Evolutionary conservation across 192 early-diverging fungal species (phyloP), one percentile per base, ranked within the genome.

Genomic region (Dissophora globulifera): DNA sequence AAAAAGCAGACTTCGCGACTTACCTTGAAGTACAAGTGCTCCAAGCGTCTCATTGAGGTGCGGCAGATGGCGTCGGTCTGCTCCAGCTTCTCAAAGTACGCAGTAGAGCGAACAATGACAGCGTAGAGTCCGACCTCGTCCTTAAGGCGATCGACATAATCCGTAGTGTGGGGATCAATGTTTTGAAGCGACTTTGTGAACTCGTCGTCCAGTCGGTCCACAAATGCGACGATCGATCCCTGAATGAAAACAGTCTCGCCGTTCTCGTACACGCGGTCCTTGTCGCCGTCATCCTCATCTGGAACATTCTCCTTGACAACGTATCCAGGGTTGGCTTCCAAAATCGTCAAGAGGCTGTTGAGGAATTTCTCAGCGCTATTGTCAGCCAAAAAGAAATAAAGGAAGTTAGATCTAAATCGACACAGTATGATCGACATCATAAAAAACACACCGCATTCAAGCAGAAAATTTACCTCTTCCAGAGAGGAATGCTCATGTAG

Each of bases 181-280:
- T 90, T 89, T 78, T 96, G 96, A 43, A 99, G 87, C 26, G 95
- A 93, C 81, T 93, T 93, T 65, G 88, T 93, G 82, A 98, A 99
- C 83, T 99, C 98, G 58, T 98, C 96, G 82, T 98, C 95, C 41
- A 98, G 82, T 27, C 97, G 91, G 64, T 99, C 98, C 30, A 98
- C 83, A 49, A 94, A 91, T 42, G 93, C 86, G 50, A 92, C 83
- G 53, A 98, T 83, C 38, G 92, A 94, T 55, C 96, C 98, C 49
- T 90, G 93, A 58, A 98, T 79, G 13, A 71, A 69, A 16, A 92
- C 79, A 19, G 72, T 56, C 50, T 88, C 63, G 22, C 85, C 91
- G 41, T 79, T 70, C 26, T 83, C 79, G 49, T 82, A 78, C 23
- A 79, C 58, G 38, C 82, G 79, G 74, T 88, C 86, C 62, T 90